phyloP scores from a whole-genome alignment of 2,329 filamentous ascomycete genomes.

The Tricladium varicosporioides region DNA sequence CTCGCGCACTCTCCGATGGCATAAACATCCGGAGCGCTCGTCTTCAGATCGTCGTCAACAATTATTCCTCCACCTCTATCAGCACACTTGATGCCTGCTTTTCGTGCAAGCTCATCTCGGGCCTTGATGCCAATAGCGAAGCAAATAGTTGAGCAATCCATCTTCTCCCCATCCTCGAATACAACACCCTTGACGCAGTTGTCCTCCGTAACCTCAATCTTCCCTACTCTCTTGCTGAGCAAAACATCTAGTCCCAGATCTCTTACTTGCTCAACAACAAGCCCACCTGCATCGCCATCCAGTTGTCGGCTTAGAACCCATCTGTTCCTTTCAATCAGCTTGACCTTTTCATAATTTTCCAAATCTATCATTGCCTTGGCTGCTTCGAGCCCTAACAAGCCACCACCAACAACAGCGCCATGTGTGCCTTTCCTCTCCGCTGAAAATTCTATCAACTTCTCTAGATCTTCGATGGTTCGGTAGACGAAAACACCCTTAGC shows the following conservation, averaged over 20 bases:
- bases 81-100: constrained; percentile 69
- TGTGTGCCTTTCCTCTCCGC: constrained; percentile 62
- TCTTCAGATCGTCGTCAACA: constrained; percentile 56
- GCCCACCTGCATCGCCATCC: constrained; percentile 73
- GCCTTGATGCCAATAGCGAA: constrained; percentile 87
- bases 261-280: constrained; percentile 80
- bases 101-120: constrained; percentile 71
- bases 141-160: constrained; percentile 78
- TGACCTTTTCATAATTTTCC: constrained; percentile 69
- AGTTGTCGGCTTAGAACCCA: constrained; percentile 84
- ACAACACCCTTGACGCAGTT: constrained; percentile 71
- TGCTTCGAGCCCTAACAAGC: constrained; percentile 81
- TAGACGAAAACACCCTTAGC: constrained; percentile 87
- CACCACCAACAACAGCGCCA: constrained; percentile 79
- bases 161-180: constrained; percentile 77
- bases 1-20: constrained; percentile 90
- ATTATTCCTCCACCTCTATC: constrained; percentile 75
- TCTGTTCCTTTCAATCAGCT: constrained; percentile 75
- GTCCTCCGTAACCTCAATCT: constrained; percentile 64
- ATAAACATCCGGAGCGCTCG: constrained; percentile 71
- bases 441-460: constrained; percentile 73
- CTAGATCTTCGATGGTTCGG: constrained; percentile 77
- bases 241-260: constrained; percentile 78
- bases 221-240: constrained; percentile 71
- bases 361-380: constrained; percentile 91